Base-by-base conservation (phyloP, 163 green algal species). In the Picocystis sp. region DNA sequence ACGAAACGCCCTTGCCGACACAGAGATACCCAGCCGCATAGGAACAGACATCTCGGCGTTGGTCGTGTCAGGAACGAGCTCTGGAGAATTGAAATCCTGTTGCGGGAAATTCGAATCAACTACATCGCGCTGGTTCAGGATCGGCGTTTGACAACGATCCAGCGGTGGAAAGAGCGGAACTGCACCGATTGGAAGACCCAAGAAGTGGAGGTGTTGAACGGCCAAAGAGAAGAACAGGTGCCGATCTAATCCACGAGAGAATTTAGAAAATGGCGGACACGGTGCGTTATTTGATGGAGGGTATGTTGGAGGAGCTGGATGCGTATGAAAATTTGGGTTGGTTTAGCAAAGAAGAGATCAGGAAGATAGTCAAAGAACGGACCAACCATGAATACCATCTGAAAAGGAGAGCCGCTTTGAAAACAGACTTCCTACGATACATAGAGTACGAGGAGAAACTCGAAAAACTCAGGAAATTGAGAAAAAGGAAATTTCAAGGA, bases 241-340 rank as follows among this genome's bases (percentile, higher is more conserved):
- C 1, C 44, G 9, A 38, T 8, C 8, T 38, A 38, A 38, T 5
- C 8, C 29, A 38, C 29, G 8, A 5, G 29, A 5, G 5, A 8
- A 38, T 8, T 5, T 38, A 38, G 11, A 58, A 45, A 13, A 89
- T 89, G 81, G 81, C 80, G 33, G 81, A 89, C 59, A 83, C 76
- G 10, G 81, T 91, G 13, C 67, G 78, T n/a, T 55, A 65, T 50
- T 56, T 93, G 15, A 75, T 96, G 81, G 87, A 97, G 80, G 69
- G 79, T 35, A 95, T 95, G 84, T 62, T 96, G 14, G 87, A 86
- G 47, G 87, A 95, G 79, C 61, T 97, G 61, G 81, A 96, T 61
- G 84, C 88, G 51, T 51, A 93, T 45, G 78, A 92, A 43, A 53
- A 74, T 46, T 72, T 78, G 8, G 78, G 86, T 23, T 89, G 92